A percentile compares a stretch with the other conserved stretches of the same genome.
These are phyloP conservation scores for Pyrenophora tritici-repentis DNA, from an alignment of 2,329 filamentous ascomycete species.

Conservation along the genomic window DNA sequence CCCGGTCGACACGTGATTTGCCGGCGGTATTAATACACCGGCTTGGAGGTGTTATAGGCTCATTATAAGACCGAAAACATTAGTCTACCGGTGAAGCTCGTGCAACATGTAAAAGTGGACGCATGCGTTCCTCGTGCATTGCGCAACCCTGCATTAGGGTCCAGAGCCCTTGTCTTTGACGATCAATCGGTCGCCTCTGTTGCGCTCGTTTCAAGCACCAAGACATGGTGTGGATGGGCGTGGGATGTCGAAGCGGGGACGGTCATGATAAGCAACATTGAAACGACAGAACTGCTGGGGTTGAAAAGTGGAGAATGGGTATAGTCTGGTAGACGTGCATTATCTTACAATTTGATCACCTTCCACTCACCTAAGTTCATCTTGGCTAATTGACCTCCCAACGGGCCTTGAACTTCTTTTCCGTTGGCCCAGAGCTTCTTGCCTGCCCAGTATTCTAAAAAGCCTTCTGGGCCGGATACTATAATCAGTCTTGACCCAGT, in stretches of 20 bases:
- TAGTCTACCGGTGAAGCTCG: neutral
- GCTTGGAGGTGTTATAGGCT: no score
- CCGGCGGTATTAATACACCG: no score
- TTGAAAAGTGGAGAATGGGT: constrained; percentile 5
- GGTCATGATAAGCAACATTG: neutral
- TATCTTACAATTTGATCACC: constrained; percentile 61
- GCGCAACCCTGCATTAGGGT: no score
- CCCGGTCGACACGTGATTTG: no score
- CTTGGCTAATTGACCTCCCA: constrained; percentile 69
- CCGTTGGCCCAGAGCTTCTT: constrained; percentile 76
- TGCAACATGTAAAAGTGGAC: no score
- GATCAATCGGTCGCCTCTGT: no score
- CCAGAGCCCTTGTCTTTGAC: no score
- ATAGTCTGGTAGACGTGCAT: constrained; percentile 15
- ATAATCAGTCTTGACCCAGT: constrained; percentile 70
- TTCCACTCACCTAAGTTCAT: constrained; percentile 64
- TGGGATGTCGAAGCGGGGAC: no score
- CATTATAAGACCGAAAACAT: no score
- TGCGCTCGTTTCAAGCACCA: no score
- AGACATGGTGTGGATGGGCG: neutral
- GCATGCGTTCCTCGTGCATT: no score
- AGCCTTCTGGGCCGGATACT: constrained; percentile 89
- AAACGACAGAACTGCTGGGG: no score
- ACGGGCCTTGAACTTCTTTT: constrained; percentile 72
- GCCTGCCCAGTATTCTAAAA: constrained; percentile 80